Percentiles rank a stretch among this genome's conserved stretches.
Conservation (phyloP, 1,284 basidiomycete species). For the Cryptococcus depauperatus region DNA sequence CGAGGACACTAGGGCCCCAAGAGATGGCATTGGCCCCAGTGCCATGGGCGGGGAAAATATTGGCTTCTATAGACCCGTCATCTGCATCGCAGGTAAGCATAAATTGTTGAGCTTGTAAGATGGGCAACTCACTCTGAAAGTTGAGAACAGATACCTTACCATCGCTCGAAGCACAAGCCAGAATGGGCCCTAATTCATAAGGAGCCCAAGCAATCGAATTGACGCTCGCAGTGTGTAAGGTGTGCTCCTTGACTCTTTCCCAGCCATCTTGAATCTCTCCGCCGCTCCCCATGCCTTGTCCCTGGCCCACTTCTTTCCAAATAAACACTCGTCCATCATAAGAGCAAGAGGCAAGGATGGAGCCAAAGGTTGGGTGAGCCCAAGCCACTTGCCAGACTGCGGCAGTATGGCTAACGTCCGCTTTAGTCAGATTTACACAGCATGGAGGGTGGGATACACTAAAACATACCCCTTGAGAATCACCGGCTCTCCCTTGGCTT, state of each 20-base stretch:
- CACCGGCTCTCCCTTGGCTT: slow-evolving; percentile 56
- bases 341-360: slow-evolving; percentile 92
- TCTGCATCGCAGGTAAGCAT: slow-evolving; percentile 49
- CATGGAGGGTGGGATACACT: background rate
- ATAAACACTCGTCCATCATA: slow-evolving; percentile 98
- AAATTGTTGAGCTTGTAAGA: background rate
- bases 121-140: slow-evolving; percentile 74
- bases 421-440: background rate
- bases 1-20: slow-evolving; percentile 86
- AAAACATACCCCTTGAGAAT: slow-evolving; percentile 70
- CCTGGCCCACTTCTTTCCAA: slow-evolving; percentile 69
- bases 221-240: slow-evolving; percentile 86
- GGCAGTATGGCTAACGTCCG: slow-evolving; percentile 64
- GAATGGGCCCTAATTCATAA: slow-evolving; percentile 90
- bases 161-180: slow-evolving; percentile 96
- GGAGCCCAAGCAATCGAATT: slow-evolving; percentile 99
- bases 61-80: slow-evolving; percentile 92
- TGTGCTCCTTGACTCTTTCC: slow-evolving; percentile 95
- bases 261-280: slow-evolving; percentile 53
- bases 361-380: slow-evolving; percentile 95
- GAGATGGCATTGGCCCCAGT: slow-evolving; percentile 96
- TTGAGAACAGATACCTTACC: slow-evolving; percentile 94
- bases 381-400: slow-evolving; percentile 99
- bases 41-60: slow-evolving; percentile 90
- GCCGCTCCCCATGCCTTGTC: slow-evolving; percentile 40